These are phyloP conservation scores for Fusarium subglutinans DNA, from an alignment of 2,329 filamentous ascomycete species.

Conservation along the genomic window DNA sequence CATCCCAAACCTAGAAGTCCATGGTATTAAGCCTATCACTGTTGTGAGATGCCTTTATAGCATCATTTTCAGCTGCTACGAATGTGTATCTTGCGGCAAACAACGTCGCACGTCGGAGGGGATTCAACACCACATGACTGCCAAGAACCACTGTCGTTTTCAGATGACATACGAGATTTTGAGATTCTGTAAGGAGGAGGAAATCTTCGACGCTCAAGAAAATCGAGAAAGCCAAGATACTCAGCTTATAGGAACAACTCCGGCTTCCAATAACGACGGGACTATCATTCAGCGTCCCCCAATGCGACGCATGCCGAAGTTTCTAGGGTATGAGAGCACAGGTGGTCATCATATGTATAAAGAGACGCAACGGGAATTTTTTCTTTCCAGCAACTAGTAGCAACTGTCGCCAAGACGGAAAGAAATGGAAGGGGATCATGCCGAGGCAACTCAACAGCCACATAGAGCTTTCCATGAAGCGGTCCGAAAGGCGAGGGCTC, in stretches of 20 bases:
- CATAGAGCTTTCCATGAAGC: neutral
- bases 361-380: neutral
- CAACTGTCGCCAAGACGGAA: neutral
- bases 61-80: conserved; percentile 57
- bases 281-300: neutral
- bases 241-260: neutral
- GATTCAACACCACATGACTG: conserved; percentile 60
- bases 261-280: too few species aligned
- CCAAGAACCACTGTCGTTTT: conserved; percentile 59
- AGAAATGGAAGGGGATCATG: neutral
- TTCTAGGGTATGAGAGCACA: too few species aligned
- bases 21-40: conserved; percentile 56
- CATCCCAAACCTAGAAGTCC: conserved; percentile 49
- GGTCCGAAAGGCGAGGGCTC: neutral
- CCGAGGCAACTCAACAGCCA: neutral
- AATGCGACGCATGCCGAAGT: neutral
- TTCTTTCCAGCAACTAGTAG: neutral
- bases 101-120: conserved; percentile 54
- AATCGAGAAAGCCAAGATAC: neutral
- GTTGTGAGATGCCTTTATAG: conserved; percentile 59
- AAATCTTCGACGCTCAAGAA: neutral
- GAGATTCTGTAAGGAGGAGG: conserved; percentile 45
- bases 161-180: conserved; percentile 51
- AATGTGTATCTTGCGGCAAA: conserved; percentile 62
- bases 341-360: neutral